These are phyloP conservation scores for Ploettnerulaceae sp. DNA, from an alignment of 2,329 filamentous ascomycete species.

Conservation along the genomic window DNA sequence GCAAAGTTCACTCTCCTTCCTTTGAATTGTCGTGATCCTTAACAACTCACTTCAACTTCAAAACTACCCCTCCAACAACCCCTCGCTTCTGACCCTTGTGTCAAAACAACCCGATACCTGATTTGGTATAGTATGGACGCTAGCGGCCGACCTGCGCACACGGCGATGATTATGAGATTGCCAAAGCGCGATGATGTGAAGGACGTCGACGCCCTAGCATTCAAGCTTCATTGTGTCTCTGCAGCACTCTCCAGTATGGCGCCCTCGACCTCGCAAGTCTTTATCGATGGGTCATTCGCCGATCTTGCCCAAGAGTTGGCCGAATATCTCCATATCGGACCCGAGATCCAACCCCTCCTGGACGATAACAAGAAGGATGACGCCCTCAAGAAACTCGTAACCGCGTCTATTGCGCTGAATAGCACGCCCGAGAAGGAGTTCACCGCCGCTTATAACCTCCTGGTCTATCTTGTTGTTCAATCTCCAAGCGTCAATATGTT, in stretches of 20 bases:
- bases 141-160: constrained; percentile 13
- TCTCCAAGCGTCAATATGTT: constrained; percentile 80
- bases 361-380: constrained; percentile 73
- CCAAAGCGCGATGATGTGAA: not conserved
- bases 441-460: constrained; percentile 91
- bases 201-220: not conserved
- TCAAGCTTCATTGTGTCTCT: constrained; percentile 13
- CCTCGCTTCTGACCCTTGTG: not conserved
- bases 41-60: not conserved
- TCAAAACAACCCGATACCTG: not conserved
- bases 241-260: constrained; percentile 23
- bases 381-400: constrained; percentile 82
- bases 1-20: no score
- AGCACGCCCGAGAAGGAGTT: constrained; percentile 93
- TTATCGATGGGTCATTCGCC: constrained; percentile 88
- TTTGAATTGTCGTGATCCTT: not conserved
- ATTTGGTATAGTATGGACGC: not conserved
- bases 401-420: constrained; percentile 72
- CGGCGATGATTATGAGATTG: not conserved
- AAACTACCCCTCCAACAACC: constrained; percentile 4
- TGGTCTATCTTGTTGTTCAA: constrained; percentile 88
- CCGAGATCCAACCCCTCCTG: constrained; percentile 67
- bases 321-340: constrained; percentile 77
- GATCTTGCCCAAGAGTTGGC: constrained; percentile 94
- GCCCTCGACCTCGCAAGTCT: constrained; percentile 44